A percentile compares a stretch with the other conserved stretches of the same genome.
Evolutionary conservation across 139 green algal genomes (phyloP).

Genomic region (Micractinium sp.): DNA sequence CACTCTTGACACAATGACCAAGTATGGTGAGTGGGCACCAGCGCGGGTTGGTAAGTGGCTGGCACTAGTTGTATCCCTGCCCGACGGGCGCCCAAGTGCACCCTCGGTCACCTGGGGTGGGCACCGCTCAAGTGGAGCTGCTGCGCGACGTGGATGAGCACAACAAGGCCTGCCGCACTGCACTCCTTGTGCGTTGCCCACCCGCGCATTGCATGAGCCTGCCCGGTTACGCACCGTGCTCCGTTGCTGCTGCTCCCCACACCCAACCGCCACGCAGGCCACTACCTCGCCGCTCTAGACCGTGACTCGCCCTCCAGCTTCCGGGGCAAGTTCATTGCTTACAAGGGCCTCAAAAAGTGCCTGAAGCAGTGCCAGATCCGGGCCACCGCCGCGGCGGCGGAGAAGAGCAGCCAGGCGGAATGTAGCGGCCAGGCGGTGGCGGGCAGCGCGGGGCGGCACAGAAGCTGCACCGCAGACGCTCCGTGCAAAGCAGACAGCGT

Average conservation of each 20-base stretch:
- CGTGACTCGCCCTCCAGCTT: constrained; percentile 38
- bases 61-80: too few species aligned
- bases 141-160: too few species aligned
- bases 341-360: constrained; percentile 59
- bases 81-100: too few species aligned
- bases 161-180: not conserved
- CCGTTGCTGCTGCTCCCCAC: too few species aligned
- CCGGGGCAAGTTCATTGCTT: constrained; percentile 52
- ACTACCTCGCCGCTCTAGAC: constrained; percentile 49
- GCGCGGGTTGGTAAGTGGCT: not conserved
- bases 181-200: not conserved
- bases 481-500: not conserved
- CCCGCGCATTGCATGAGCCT: not conserved
- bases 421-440: too few species aligned
- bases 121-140: too few species aligned
- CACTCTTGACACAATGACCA: not conserved
- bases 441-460: not conserved
- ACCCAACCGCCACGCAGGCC: not conserved
- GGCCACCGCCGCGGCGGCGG: not conserved
- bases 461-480: not conserved
- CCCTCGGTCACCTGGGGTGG: too few species aligned
- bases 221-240: too few species aligned
- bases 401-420: not conserved
- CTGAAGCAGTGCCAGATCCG: constrained; percentile 40
- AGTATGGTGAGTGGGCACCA: not conserved